These are phyloP conservation scores for Penicillium sp. DNA, from an alignment of 2,329 filamentous ascomycete genomes.

Conservation along the genomic window DNA sequence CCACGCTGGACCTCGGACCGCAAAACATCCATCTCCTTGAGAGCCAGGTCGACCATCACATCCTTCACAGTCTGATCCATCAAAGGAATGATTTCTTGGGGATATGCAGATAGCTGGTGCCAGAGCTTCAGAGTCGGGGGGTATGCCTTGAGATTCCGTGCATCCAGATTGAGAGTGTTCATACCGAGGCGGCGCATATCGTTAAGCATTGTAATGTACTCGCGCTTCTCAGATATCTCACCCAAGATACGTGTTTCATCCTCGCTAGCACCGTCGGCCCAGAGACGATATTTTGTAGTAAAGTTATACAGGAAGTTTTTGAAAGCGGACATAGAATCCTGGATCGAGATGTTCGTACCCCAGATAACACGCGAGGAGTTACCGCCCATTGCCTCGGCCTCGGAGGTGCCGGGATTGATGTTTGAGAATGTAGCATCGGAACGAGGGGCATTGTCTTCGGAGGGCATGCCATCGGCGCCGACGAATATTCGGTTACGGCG, in stretches of 20 bases:
- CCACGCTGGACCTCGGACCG: conserved; percentile 51
- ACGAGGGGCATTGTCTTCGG: conserved; percentile 44
- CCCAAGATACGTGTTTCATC: conserved; percentile 64
- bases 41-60: conserved; percentile 82
- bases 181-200: conserved; percentile 86
- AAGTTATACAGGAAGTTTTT: conserved; percentile 92
- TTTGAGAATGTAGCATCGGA: conserved; percentile 64
- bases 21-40: conserved; percentile 68
- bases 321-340: conserved; percentile 80
- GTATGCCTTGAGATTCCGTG: conserved; percentile 84
- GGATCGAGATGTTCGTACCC: conserved; percentile 94
- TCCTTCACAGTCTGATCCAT: conserved; percentile 96
- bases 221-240: conserved; percentile 67
- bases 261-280: conserved; percentile 75
- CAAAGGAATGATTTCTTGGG: conserved; percentile 89
- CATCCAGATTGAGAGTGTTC: conserved; percentile 78
- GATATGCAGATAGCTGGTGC: conserved; percentile 91
- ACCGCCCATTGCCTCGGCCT: conserved; percentile 81
- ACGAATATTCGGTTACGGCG: conserved; percentile 58
- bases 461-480: conserved; percentile 58
- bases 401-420: conserved; percentile 76
- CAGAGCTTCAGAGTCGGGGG: conserved; percentile 88
- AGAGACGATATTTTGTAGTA: conserved; percentile 88
- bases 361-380: conserved; percentile 79
- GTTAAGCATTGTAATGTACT: conserved; percentile 79